A percentile compares a stretch with the other conserved stretches of the same genome.
Conservation (phyloP, 2,329 filamentous ascomycete genomes). For the Coniochaeta prunicola region DNA sequence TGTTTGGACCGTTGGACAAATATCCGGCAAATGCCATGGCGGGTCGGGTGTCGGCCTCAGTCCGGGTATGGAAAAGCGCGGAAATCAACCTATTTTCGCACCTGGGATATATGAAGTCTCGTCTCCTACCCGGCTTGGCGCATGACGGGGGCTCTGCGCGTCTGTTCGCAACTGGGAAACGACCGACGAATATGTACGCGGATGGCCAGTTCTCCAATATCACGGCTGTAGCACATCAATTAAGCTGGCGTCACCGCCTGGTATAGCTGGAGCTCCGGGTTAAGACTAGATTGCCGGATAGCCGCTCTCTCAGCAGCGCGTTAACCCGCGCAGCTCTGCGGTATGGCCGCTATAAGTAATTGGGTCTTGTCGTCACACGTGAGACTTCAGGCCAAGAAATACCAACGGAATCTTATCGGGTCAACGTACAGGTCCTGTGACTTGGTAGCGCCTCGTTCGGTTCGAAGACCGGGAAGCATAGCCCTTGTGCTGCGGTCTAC, state of each 20-base stretch:
- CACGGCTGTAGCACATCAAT: not conserved
- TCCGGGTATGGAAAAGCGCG: not conserved
- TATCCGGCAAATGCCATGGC: not conserved
- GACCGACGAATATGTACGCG: not conserved
- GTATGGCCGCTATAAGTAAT: not conserved
- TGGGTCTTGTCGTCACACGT: not conserved
- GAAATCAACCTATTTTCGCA: not conserved
- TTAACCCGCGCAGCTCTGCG: not conserved
- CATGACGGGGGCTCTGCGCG: not conserved
- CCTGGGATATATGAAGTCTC: not conserved
- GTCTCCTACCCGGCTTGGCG: not conserved
- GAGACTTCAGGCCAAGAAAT: not conserved
- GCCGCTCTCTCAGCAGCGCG: not conserved
- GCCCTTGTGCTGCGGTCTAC: not conserved
- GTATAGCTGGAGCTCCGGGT: not conserved
- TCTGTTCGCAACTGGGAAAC: not conserved
- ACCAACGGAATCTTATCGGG: not conserved
- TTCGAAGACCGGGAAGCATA: not conserved
- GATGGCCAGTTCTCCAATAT: not conserved
- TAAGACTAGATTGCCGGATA: not conserved
- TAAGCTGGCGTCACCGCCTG: not conserved
- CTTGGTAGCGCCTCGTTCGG: not conserved
- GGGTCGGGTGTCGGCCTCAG: not conserved
- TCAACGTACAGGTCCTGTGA: not conserved
- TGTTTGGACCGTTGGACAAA: not conserved